Conservation (phyloP, 805 yeast genomes). For the Diddensiella caesifluorescens region DNA sequence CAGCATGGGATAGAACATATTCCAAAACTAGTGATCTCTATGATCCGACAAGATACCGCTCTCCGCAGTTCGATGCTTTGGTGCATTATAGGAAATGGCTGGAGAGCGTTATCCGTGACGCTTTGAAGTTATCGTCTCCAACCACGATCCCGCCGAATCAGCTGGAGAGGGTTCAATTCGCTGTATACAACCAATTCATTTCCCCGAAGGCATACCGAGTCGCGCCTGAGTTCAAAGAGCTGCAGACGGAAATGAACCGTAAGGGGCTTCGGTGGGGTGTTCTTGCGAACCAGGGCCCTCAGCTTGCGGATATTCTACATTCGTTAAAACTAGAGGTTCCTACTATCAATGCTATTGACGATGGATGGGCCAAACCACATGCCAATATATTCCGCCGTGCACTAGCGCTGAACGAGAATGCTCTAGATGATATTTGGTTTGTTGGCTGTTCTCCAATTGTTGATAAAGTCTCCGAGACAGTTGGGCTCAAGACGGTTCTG, state of each 20-base stretch:
- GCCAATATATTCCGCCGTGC: conserved; percentile 25
- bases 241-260: conserved; percentile 13
- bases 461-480: conserved; percentile 7
- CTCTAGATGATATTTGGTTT: conserved; percentile 22
- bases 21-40: conserved; percentile 5
- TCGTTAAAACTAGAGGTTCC: conserved; percentile 6
- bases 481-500: conserved; percentile 8
- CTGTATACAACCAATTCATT: conserved; percentile 3
- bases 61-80: conserved; percentile 5
- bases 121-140: neutral
- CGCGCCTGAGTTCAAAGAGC: conserved; percentile 12
- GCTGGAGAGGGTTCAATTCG: neutral
- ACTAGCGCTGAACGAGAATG: conserved; percentile 6
- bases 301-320: conserved; percentile 19
- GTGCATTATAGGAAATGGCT: conserved; percentile 13
- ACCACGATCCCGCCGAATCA: neutral
- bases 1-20: conserved; percentile 3
- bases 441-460: conserved; percentile 21
- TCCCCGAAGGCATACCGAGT: conserved; percentile 20
- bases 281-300: conserved; percentile 26
- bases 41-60: conserved; percentile 7
- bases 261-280: conserved; percentile 26
- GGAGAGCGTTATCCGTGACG: conserved; percentile 6
- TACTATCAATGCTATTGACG: conserved; percentile 15
- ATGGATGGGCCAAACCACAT: conserved; percentile 25